phyloP scores from a whole-genome alignment of 441 rosid species.

The Melastoma candidum region DNA sequence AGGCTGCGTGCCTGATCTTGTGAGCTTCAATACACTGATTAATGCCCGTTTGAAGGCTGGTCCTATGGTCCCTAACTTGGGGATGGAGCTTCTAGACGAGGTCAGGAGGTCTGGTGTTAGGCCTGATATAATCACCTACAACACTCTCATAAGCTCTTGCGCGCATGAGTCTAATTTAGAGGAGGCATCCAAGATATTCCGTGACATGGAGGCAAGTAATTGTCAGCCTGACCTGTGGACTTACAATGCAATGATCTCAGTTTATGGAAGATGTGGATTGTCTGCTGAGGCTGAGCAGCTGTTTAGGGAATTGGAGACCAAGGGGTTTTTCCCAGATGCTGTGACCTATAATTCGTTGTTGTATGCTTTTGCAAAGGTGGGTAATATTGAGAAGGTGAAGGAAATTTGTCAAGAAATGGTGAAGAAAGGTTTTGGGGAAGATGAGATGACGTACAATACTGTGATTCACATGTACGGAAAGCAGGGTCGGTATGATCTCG shows the following conservation, averaged over 20 bases:
- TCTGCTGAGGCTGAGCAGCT: constrained; percentile 61
- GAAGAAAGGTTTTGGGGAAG: constrained; percentile 63
- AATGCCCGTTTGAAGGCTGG: constrained; percentile 44
- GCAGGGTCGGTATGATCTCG: constrained; percentile 67
- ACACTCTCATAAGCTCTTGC: constrained; percentile 88
- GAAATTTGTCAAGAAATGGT: constrained; percentile 64
- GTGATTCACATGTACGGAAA: constrained; percentile 95
- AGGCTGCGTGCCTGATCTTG: constrained; percentile 81
- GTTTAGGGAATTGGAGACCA: constrained; percentile 57
- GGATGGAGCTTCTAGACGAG: too few species aligned
- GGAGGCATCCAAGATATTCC: constrained; percentile 60
- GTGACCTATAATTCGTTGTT: constrained; percentile 84
- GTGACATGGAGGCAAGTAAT: constrained; percentile 53
- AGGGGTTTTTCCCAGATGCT: constrained; percentile 79
- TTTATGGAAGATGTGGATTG: constrained; percentile 77
- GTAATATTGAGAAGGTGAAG: constrained; percentile 68
- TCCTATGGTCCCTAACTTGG: too few species aligned
- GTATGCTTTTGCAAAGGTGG: constrained; percentile 92
- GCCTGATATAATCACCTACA: constrained; percentile 86
- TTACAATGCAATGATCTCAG: constrained; percentile 92
- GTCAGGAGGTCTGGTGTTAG: too few species aligned
- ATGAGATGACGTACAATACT: constrained; percentile 89
- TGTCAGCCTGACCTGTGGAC: constrained; percentile 98
- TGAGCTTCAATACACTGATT: constrained; percentile 82
- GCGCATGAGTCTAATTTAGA: constrained; percentile 73